These are phyloP conservation scores for Xylogone sp. DNA, from an alignment of 2,329 filamentous ascomycete genomes.

Conservation along the genomic window DNA sequence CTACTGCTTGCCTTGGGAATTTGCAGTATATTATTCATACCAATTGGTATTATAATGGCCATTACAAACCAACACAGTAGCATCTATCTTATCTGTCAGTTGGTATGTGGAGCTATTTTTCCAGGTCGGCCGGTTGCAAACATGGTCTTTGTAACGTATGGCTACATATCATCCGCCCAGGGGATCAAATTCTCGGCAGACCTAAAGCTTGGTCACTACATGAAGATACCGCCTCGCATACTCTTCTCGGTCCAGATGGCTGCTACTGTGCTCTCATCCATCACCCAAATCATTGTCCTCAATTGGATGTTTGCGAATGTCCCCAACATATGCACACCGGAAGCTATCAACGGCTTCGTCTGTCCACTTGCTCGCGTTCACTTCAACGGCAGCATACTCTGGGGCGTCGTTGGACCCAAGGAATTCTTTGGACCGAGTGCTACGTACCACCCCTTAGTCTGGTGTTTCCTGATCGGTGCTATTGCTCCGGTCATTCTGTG, in stretches of 20 bases:
- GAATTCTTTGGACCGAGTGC: conserved; percentile 78
- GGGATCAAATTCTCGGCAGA: conserved; percentile 87
- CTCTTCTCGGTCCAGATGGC: conserved; percentile 76
- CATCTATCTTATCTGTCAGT: conserved; percentile 82
- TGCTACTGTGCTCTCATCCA: conserved; percentile 69
- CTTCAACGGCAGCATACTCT: conserved; percentile 86
- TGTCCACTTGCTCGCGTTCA: conserved; percentile 85
- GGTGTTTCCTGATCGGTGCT: conserved; percentile 77
- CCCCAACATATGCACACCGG: conserved; percentile 69
- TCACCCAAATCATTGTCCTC: conserved; percentile 79
- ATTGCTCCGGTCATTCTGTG: conserved; percentile 71
- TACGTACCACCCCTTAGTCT: conserved; percentile 72
- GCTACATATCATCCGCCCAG: conserved; percentile 84
- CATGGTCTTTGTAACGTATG: conserved; percentile 91
- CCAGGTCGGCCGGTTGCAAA: conserved; percentile 84
- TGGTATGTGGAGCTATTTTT: conserved; percentile 78
- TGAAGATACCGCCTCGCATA: conserved; percentile 80
- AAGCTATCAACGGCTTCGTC: conserved; percentile 83
- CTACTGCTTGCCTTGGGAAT: conserved; percentile 74
- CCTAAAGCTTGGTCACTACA: conserved; percentile 82
- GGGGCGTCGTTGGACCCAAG: conserved; percentile 79
- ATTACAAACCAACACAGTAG: conserved; percentile 87
- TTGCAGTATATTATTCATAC: conserved; percentile 79
- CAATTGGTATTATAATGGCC: conserved; percentile 89
- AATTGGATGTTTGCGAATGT: conserved; percentile 89